Conservation (phyloP, 768 basidiomycete species). For the Termitomyces titanicus region DNA sequence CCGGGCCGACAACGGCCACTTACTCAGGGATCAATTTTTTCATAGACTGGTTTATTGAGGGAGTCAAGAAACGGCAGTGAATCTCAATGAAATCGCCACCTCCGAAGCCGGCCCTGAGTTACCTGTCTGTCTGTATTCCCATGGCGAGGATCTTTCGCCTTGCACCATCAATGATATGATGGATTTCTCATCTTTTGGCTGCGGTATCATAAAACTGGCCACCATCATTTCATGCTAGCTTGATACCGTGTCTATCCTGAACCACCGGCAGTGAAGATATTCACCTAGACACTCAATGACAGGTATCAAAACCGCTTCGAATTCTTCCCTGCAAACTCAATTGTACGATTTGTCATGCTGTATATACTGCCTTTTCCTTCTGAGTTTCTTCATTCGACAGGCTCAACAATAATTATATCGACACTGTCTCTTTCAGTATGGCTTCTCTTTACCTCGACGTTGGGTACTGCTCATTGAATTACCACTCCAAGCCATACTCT, state of each 20-base stretch:
- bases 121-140: too few relatives aligned
- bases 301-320: not conserved
- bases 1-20: too few relatives aligned
- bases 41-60: too few relatives aligned
- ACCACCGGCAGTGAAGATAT: not conserved
- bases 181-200: not conserved
- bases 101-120: too few relatives aligned
- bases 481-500: slow-evolving; percentile 32
- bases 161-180: not conserved
- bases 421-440: slow-evolving; percentile 16
- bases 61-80: too few relatives aligned
- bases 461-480: not conserved
- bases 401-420: slow-evolving; percentile 10
- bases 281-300: not conserved
- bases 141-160: too few relatives aligned
- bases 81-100: too few relatives aligned
- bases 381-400: slow-evolving; percentile 3
- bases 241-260: not conserved
- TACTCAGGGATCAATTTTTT: too few relatives aligned
- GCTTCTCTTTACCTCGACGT: not conserved
- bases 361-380: not conserved
- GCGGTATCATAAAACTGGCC: not conserved
- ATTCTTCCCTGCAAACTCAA: not conserved
- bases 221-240: not conserved
- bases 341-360: not conserved